Base-by-base conservation (phyloP, 352 stramenopile genomes). In the Globisporangium takayamanum region DNA sequence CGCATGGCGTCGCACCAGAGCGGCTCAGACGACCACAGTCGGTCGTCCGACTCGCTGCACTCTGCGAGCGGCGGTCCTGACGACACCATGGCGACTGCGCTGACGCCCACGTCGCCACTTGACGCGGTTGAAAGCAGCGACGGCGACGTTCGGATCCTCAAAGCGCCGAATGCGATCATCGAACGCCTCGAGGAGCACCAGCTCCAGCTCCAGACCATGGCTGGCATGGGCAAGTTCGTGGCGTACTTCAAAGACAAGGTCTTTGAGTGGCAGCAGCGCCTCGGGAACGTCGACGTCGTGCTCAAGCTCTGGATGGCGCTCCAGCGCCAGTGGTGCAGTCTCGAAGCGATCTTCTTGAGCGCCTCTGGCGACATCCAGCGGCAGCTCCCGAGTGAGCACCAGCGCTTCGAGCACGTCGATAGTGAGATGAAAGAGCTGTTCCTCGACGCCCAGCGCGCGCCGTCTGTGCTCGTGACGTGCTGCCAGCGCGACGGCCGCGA, bases 161-260 rank as follows among this genome's bases (percentile, higher is more conserved):
- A 94, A 65, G 87, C 91, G 41, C 93, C 86, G 2, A 95, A 97
- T 57, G 77, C 90, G 33, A 84, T 98, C 50, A 82, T 98, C 37
- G 95, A 98, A 64, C 91, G 74, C 20, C 89, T 98, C 8, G 95
- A 98, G 74, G 88, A 96, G 45, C 92, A 98, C 57, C 94, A 98
- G 63, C 83, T 98, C 50, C 88, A 98, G 56, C 70, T 98, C 2
- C 95, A 98, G 66, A 96, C 88, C 10, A 98, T 98, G 82, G 92
- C 91, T n/a, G 87, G 87, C n/a, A 97, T 97, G 68, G 93, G 92
- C 25, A 98, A 98, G 62, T 98, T 98, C 60, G 95, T 98, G 47
- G 87, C 94, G 18, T 98, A 98, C 55, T 98, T 98, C 60, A 90
- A 95, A 37, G 89, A 98, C 55, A 89, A 94, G n/a, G 94, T 98